A percentile compares a stretch with the other conserved stretches of the same genome.
phyloP scores from a whole-genome alignment of 106 monocot genomes.

The Dendrobium nobile region DNA sequence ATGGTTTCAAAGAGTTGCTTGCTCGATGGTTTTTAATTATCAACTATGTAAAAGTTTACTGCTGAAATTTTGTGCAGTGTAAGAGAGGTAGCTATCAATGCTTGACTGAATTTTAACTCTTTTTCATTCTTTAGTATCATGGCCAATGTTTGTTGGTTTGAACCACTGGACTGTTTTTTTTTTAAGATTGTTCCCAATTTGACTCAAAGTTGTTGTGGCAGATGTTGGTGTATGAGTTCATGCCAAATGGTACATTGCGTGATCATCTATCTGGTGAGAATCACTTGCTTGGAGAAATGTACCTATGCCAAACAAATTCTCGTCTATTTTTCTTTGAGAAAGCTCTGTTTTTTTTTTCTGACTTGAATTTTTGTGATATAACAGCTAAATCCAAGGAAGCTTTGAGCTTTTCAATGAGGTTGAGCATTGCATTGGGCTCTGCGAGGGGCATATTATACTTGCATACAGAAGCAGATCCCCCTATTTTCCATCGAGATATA shows the following conservation, averaged over 20 bases:
- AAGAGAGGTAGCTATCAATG: background rate
- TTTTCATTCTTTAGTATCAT: background rate
- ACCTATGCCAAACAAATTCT: background rate
- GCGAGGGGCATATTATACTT: slow-evolving; percentile 6
- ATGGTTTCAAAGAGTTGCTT: background rate
- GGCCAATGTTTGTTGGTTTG: background rate
- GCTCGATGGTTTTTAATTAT: background rate
- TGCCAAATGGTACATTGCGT: slow-evolving; percentile 86
- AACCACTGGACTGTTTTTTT: background rate
- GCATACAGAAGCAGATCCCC: slow-evolving; percentile 81
- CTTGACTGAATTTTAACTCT: background rate
- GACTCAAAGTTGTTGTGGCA: slow-evolving; percentile 9
- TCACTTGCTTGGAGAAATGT: background rate
- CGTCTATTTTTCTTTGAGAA: background rate
- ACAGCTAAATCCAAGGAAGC: slow-evolving; percentile 21
- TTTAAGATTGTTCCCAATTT: background rate
- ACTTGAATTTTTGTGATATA: slow-evolving; percentile 8
- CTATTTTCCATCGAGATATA: slow-evolving; percentile 89
- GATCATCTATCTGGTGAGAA: slow-evolving; percentile 88
- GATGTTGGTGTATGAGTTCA: slow-evolving; percentile 98
- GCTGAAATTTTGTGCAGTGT: background rate
- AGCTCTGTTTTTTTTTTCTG: background rate
- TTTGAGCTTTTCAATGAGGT: slow-evolving; percentile 9
- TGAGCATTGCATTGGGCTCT: slow-evolving; percentile 8
- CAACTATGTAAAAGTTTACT: background rate